Base-by-base conservation (phyloP, 208 protist species). In the Crithidia fasciculata region DNA sequence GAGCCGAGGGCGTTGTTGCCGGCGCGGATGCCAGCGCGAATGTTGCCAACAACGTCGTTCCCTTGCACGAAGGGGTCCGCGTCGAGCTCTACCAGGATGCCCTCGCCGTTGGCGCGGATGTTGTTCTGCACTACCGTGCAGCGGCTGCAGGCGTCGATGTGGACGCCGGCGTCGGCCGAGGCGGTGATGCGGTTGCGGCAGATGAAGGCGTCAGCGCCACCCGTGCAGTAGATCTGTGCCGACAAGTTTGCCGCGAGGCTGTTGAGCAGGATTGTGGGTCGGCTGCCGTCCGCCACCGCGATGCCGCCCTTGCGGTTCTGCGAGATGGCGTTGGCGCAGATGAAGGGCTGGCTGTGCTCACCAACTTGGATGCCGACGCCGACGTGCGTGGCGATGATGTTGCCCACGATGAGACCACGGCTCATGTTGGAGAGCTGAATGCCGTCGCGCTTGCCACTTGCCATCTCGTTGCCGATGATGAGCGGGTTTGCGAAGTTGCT, bases 401-500 rank as follows among this genome's bases (percentile, higher is more conserved):
- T 97, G 57, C 87, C 92, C 3, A 91, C 70, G 57, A 94, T 81
- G 54, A 97, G 54, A 44, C 92, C 92, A 13, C 85, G 81, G 44
- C 83, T 81, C 72, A 92, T 69, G 64, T 70, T 82, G 6, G 74
- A 72, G 39, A 90, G 53, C 50, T 85, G 80, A 53, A 95, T 83
- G 44, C 88, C 92, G 59, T 92, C 66, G 50, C 81, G 76, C 49
- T 74, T 73, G 10, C 83, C 86, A n/a, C 61, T 72, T 8, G 65
- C 65, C 37, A 97, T 92, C 68, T 91, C 87, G 71, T 97, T 97
- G 60, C 89, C 90, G 57, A 94, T 83, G 74, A 97, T 91, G 44
- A 95, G 63, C 13, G 92, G 92, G 65, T 97, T 90, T 8, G 89
- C 88, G 43, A 90, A 94, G 76, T 89, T 93, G 50, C 78, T 76